Evolutionary conservation across 768 basidiomycete species (phyloP).

Genomic region (Auricularia sp.): DNA sequence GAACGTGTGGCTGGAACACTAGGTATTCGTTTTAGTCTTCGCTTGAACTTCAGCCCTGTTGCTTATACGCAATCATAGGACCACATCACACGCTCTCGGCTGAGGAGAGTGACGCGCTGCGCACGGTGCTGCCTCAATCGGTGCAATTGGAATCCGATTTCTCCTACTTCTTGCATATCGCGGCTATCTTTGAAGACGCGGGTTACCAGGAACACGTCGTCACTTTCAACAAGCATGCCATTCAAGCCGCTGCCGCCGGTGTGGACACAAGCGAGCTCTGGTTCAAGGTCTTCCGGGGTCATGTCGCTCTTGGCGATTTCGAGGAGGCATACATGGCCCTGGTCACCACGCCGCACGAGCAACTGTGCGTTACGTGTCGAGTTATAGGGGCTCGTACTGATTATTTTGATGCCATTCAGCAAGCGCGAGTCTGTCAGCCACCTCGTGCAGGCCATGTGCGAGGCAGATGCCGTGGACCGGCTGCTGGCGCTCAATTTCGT

Average conservation of each 20-base stretch:
- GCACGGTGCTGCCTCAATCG: constrained; percentile 44
- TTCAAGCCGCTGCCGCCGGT: constrained; percentile 52
- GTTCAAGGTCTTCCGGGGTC: constrained; percentile 67
- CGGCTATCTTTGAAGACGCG: constrained; percentile 59
- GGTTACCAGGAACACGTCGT: constrained; percentile 52
- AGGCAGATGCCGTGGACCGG: constrained; percentile 68
- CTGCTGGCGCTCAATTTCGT: constrained; percentile 78
- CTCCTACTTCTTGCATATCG: constrained; percentile 68
- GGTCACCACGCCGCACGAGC: constrained; percentile 62
- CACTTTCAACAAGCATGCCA: constrained; percentile 66
- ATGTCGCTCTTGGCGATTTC: constrained; percentile 61
- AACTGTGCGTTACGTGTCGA: constrained; percentile 49
- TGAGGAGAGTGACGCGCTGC: constrained; percentile 58
- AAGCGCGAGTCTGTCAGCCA: constrained; percentile 74
- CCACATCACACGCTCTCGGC: not conserved
- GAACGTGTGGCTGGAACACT: constrained; percentile 69
- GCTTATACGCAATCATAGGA: constrained; percentile 8
- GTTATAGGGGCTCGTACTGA: not conserved
- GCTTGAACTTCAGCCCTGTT: not conserved
- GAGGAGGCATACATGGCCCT: constrained; percentile 83
- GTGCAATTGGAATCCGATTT: constrained; percentile 51
- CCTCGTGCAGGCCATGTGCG: constrained; percentile 87
- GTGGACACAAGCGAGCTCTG: constrained; percentile 62
- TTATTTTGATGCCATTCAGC: constrained; percentile 29
- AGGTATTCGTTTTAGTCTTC: constrained; percentile 36